Conservation (phyloP, 768 basidiomycete genomes). For the Trametopsis cervina region DNA sequence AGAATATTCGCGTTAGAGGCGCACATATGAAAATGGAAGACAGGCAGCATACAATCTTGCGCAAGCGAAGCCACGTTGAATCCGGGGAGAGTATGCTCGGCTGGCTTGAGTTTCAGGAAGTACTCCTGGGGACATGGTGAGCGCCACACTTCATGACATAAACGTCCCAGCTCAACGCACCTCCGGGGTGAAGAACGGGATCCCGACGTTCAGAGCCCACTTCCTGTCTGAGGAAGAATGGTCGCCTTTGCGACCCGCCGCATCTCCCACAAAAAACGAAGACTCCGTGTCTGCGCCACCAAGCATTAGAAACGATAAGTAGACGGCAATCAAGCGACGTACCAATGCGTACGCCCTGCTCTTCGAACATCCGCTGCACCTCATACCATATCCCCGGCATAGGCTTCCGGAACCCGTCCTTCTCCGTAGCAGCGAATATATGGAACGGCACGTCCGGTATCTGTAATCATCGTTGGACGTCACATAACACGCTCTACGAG, state of each 20-base stretch:
- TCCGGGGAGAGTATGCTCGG: slow-evolving; percentile 50
- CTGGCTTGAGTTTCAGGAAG: slow-evolving; percentile 49
- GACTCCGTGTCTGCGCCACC: slow-evolving; percentile 50
- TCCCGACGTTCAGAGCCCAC: slow-evolving; percentile 70
- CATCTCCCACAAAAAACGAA: slow-evolving; percentile 86
- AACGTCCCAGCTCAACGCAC: slow-evolving; percentile 32
- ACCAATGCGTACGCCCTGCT: slow-evolving; percentile 63
- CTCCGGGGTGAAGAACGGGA: slow-evolving; percentile 82
- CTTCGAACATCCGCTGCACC: slow-evolving; percentile 52
- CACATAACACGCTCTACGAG: background rate
- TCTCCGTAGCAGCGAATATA: slow-evolving; percentile 68
- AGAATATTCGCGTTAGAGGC: background rate
- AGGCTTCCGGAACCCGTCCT: slow-evolving; percentile 79
- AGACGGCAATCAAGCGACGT: too few species aligned
- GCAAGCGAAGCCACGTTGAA: slow-evolving; percentile 54
- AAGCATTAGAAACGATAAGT: background rate
- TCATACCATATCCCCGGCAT: slow-evolving; percentile 83
- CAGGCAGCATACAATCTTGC: slow-evolving; percentile 16
- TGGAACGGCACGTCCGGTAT: slow-evolving; percentile 70
- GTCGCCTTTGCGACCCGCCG: slow-evolving; percentile 74
- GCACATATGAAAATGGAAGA: background rate
- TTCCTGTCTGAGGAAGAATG: slow-evolving; percentile 81
- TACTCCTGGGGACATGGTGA: slow-evolving; percentile 54
- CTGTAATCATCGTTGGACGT: slow-evolving; percentile 29
- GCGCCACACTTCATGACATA: background rate